These are phyloP conservation scores for Paecilomyces formosus DNA, from an alignment of 2,329 filamentous ascomycete genomes.

Conservation along the genomic window DNA sequence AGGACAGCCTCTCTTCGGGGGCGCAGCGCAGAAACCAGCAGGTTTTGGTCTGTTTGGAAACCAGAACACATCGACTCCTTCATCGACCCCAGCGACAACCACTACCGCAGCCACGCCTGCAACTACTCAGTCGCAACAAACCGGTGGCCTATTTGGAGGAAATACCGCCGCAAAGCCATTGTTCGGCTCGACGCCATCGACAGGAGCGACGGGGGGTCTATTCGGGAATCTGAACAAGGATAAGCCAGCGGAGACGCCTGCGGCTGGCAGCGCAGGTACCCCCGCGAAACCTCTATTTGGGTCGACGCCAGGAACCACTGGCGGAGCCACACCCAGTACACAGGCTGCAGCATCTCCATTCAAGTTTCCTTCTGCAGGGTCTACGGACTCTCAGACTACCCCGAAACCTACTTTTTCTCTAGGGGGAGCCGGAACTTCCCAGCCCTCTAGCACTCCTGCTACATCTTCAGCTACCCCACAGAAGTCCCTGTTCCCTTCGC, in stretches of 20 bases:
- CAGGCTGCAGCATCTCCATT: conserved; percentile 24
- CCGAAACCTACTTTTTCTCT: conserved; percentile 20
- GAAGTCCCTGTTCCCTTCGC: conserved; percentile 24
- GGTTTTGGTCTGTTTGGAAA: conserved; percentile 15
- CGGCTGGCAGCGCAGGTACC: conserved; percentile 13
- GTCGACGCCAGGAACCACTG: conserved; percentile 10
- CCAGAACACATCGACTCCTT: conserved; percentile 16
- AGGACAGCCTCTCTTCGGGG: conserved; percentile 20
- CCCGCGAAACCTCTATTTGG: conserved; percentile 23
- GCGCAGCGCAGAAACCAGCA: conserved; percentile 16
- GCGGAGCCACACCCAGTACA: conserved; percentile 9
- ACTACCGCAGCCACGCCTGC: conserved; percentile 6
- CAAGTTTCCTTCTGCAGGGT: conserved; percentile 16
- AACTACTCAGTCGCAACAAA: conserved; percentile 23
- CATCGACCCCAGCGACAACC: conserved; percentile 16
- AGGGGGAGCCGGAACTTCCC: conserved; percentile 10
- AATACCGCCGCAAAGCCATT: conserved; percentile 19
- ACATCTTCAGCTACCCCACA: conserved; percentile 25
- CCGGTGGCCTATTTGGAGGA: conserved; percentile 20
- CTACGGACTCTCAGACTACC: conserved; percentile 10
- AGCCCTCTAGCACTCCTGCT: conserved; percentile 16
- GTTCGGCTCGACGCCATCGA: conserved; percentile 18
- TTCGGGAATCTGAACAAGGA: conserved; percentile 23
- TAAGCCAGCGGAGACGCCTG: conserved; percentile 21
- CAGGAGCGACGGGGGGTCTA: conserved; percentile 14